Evolutionary conservation across 148 eudicot species (phyloP).

Genomic region (Chenopodium quinoa): DNA sequence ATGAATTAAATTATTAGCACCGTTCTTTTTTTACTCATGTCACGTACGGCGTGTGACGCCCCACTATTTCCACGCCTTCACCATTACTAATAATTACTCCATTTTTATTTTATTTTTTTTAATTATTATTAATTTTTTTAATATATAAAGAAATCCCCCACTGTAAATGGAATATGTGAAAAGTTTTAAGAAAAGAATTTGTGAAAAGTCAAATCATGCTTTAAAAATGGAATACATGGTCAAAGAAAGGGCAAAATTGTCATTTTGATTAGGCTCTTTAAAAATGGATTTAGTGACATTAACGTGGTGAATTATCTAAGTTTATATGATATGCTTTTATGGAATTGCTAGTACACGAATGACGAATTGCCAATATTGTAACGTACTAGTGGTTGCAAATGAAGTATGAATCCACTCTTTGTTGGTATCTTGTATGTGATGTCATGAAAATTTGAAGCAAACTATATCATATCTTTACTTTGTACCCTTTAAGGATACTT

Average conservation of each 20-base stretch:
- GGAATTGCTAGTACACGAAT: constrained; percentile 11
- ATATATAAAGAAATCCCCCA: not conserved
- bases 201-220: not conserved
- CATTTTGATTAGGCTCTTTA: not conserved
- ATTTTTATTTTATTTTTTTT: not conserved
- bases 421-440: constrained; percentile 19
- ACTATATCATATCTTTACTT: not conserved
- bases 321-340: too few species aligned
- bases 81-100: not conserved
- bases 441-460: not conserved
- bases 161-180: too few species aligned
- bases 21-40: not conserved
- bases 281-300: not conserved
- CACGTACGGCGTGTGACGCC: constrained; percentile 15
- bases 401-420: constrained; percentile 13
- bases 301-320: not conserved
- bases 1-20: constrained; percentile 18
- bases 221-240: not conserved
- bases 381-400: constrained; percentile 3
- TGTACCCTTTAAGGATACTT: not conserved
- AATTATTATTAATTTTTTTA: too few species aligned
- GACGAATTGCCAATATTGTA: constrained; percentile 3
- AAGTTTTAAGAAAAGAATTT: too few species aligned
- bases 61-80: not conserved
- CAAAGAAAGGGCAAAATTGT: constrained; percentile 8